Evolutionary conservation across 2,329 filamentous ascomycete genomes (phyloP), one percentile per base, ranked within the genome.

Genomic region (Colletotrichum liaoningense): DNA sequence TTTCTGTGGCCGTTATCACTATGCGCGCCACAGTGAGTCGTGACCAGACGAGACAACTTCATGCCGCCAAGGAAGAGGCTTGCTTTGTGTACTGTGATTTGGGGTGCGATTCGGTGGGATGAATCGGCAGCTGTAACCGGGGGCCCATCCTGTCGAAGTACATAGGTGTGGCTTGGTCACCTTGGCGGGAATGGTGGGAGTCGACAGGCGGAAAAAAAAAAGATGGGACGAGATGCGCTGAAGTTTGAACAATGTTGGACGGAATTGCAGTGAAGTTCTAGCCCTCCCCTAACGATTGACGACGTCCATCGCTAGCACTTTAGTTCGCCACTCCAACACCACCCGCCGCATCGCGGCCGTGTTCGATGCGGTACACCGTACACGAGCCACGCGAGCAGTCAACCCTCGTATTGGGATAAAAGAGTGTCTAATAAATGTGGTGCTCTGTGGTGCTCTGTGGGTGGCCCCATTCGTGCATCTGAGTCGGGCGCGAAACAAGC

Each of bases 401-500:
- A 11, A 22, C 49, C 35, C 22, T 69, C 58, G 38, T 68, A 64
- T 33, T 16, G 11, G n/a, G 35, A 55, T 30, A 65, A 55, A 55
- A 46, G 28, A 42, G 38, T 7, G 0, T 52, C 26, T 58, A 63
- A 63, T 54, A 30, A 46, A 30, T 30, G 42, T 63, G 69, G 59
- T 30, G 30, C 57, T 35, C 33, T 46, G 38, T 33, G 19, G 55
- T 30, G 30, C 57, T 35, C 33, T 46, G 38, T 33, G 19, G 55
- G 26, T 60, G 60, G 67, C 14, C 49, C 67, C 67, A 70, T 62
- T 65, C 56, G 60, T 56, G 30, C 59, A 33, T 49, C 35, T 35
- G 42, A 49, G 67, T 60, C 70, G 64, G 59, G 55, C 46, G 38
- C 60, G 55, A 62, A 60, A 73, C 70, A 65, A 49, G 56, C 60